Base-by-base conservation (phyloP, 495 filamentous ascomycete genomes). In the Annulohypoxylon nitens region DNA sequence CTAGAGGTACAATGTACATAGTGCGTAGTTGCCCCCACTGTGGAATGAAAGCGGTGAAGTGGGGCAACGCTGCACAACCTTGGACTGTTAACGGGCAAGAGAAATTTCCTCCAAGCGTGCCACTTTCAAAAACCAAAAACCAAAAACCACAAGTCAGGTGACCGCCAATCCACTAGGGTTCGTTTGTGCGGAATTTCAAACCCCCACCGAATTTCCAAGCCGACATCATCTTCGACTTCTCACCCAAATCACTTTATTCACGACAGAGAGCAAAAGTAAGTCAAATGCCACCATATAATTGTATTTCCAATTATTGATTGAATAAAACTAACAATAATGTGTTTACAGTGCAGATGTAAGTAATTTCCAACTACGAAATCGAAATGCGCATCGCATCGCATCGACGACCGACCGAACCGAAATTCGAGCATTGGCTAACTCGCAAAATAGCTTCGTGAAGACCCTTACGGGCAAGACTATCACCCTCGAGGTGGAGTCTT, bases 391-490 rank as follows among this genome's bases (percentile, higher is more conserved):
- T 9, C 34, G 12, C 41, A 26, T 51, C 34, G 11, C 48, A 66
- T 53, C 34, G 16, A 43, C 26, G 43, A 30, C 58, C 72, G 66
- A 69, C 3, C 57, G 47, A 62, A 61, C 14, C 61, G 8, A 54
- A 55, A 30, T 12, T 41, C 63, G 36, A 78, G 3, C 5, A 3
- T 30, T 1, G 30, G 30, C 73, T 80, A 62, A 78, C 61, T 47
- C 51, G 26, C 47, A 50, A 33, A 60, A 92, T 91, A 97, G 93
- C 90, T 97, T 96, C 91, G 93, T 96, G 88, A 95, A 96, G 88
- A 95, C 93, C 88, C 91, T 96, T 77, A 96, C 94, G 87, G 94
- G 96, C 87, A 98, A 98, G 92, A 99, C 96, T 86, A 99, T 98
- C 90, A 98, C 96, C 86, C 93, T 99, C 81, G 96, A 99, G 90